phyloP scores from a whole-genome alignment of 805 yeast genomes.

The Kodamaea sagamina region DNA sequence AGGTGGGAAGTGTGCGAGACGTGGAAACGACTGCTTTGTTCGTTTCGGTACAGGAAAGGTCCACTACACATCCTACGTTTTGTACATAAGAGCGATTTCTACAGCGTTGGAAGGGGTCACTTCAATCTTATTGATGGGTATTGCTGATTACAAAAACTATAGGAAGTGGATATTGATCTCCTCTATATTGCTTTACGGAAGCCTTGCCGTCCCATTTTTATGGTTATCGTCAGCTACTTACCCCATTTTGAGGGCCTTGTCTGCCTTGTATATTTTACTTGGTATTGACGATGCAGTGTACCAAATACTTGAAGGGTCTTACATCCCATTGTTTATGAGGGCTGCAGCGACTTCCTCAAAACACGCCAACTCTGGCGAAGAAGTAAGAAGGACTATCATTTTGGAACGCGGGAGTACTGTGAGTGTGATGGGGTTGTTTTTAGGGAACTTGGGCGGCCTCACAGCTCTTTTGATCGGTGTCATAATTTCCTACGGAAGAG shows the following conservation, averaged over 20 bases:
- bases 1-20: conserved; percentile 25
- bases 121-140: conserved; percentile 37
- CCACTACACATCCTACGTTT: conserved; percentile 37
- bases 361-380: conserved; percentile 19
- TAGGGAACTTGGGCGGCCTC: conserved; percentile 41
- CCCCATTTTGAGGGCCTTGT: conserved; percentile 23
- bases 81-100: conserved; percentile 38
- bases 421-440: conserved; percentile 38
- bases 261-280: conserved; percentile 34
- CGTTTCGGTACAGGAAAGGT: conserved; percentile 35
- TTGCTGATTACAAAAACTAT: conserved; percentile 43
- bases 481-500: conserved; percentile 33
- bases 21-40: conserved; percentile 42
- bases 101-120: conserved; percentile 42
- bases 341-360: conserved; percentile 22
- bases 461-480: conserved; percentile 40
- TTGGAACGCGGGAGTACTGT: conserved; percentile 36
- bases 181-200: conserved; percentile 34
- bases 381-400: conserved; percentile 24
- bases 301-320: conserved; percentile 42
- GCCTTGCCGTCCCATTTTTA: conserved; percentile 38
- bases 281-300: conserved; percentile 31
- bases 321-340: conserved; percentile 43
- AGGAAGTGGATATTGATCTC: conserved; percentile 35
- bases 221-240: conserved; percentile 25